Percentiles rank a stretch among this genome's conserved stretches.
Conservation (phyloP, 169 alveolate species). For the Plasmodium inui region DNA sequence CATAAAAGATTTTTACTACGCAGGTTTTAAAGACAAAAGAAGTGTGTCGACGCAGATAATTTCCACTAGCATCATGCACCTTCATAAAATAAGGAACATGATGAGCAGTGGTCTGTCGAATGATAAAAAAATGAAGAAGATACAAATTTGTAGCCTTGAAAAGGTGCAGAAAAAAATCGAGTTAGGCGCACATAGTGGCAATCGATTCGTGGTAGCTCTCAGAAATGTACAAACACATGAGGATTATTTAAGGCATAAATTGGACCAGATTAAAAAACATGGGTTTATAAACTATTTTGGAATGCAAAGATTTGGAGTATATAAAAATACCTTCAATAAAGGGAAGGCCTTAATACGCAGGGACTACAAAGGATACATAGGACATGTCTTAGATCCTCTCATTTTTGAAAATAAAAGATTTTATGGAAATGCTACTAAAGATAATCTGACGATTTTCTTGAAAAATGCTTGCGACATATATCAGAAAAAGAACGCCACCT, state of each 20-base stretch:
- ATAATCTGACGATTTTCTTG: constrained; percentile 51
- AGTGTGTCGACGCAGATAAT: constrained; percentile 73
- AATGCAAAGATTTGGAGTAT: constrained; percentile 75
- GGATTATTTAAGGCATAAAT: constrained; percentile 57
- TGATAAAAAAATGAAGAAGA: constrained; percentile 5
- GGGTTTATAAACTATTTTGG: constrained; percentile 77
- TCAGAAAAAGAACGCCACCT: constrained; percentile 53
- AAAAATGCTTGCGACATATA: constrained; percentile 52
- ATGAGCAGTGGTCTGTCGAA: neutral
- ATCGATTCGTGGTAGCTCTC: constrained; percentile 48
- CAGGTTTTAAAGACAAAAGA: constrained; percentile 76
- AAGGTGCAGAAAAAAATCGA: constrained; percentile 40
- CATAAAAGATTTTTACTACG: constrained; percentile 59
- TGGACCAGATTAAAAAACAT: constrained; percentile 48
- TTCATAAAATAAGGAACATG: neutral
- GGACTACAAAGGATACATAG: constrained; percentile 68
- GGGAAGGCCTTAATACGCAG: constrained; percentile 70
- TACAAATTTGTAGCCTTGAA: constrained; percentile 58
- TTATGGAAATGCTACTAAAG: constrained; percentile 56
- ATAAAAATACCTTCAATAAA: constrained; percentile 70
- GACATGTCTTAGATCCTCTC: constrained; percentile 53
- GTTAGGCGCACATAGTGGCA: constrained; percentile 73
- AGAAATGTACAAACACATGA: constrained; percentile 67
- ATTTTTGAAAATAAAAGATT: constrained; percentile 67
- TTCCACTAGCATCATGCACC: constrained; percentile 5